Conservation (phyloP, 106 monocot genomes). For the Allium fistulosum region DNA sequence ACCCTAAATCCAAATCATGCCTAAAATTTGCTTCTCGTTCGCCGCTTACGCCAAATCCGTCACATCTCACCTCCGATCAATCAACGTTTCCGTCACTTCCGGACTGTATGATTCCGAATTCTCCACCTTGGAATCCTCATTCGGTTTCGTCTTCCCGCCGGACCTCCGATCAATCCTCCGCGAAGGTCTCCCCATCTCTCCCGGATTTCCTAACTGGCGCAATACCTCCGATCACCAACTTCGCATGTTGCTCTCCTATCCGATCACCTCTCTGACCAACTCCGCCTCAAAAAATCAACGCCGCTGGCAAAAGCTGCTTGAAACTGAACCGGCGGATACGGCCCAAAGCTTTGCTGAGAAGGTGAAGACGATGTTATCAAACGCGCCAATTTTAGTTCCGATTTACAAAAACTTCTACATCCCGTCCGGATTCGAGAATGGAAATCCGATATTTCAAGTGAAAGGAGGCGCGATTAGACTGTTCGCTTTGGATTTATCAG, state of each 20-base stretch:
- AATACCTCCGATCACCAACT: constrained; percentile 6
- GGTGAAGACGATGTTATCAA: constrained; percentile 6
- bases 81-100: constrained; percentile 15
- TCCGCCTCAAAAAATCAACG: neutral
- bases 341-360: neutral
- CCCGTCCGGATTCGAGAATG: constrained; percentile 15
- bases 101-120: constrained; percentile 42
- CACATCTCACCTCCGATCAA: constrained; percentile 18
- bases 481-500: constrained; percentile 29
- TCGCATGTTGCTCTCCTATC: constrained; percentile 16
- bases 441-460: constrained; percentile 44
- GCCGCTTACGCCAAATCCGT: constrained; percentile 58
- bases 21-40: constrained; percentile 44
- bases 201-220: constrained; percentile 26
- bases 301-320: constrained; percentile 19
- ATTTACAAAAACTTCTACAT: constrained; percentile 40
- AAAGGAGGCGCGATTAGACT: constrained; percentile 13
- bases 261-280: constrained; percentile 2
- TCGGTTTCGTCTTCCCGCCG: constrained; percentile 12
- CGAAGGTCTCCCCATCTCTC: constrained; percentile 41
- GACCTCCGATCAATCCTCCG: constrained; percentile 35
- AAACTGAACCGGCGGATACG: constrained; percentile 9
- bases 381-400: constrained; percentile 35
- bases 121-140: constrained; percentile 18
- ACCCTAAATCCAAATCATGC: too few species aligned